Base-by-base conservation (phyloP, 768 basidiomycete genomes). In the Guyanaporus albipodus region DNA sequence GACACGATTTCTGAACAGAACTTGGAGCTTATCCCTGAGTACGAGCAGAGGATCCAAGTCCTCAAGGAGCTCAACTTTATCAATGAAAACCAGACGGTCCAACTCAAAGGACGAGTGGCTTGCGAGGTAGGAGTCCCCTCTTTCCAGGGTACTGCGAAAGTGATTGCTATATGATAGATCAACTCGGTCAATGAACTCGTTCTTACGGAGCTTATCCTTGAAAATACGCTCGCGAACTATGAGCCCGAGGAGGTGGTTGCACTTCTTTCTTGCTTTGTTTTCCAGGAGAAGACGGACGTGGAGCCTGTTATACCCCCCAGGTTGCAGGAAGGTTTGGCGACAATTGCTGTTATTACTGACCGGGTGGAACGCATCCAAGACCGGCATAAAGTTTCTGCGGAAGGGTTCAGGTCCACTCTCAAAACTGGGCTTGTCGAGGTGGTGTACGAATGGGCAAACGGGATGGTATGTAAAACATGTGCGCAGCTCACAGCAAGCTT, bases 371-470 rank as follows among this genome's bases (percentile, higher is more conserved):
- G 79, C 10, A 78, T 88, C n/a, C 95, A 98, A 61, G 83, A 90
- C 54, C 66, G 67, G 14, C 79, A 89, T 64, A 85, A 85, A 60
- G 90, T 97, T 0, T 73, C 82, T 40, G 80, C 78, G 23, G 88
- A 87, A 56, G 89, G 83, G 48, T 90, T 87, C 62, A 81, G 83
- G 43, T 77, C 80, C 38, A 80, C 73, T 48, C 79, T 94, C 56
- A 97, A 96, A 65, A 87, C 87, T 51, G 96, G 96, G 7, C 71
- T 99, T 19, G 81, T 91, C 8, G 95, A 99, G 62, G 96, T 95
- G 2, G 96, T 97, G 7, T 97, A 98, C 61, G 96, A 98, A 67
- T 99, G 96, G 96, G 94, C 96, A 0, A 91, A 87, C 65, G 96
- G 96, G 44, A 97, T 95, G 94, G 95, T 95, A 57, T 17, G 56